phyloP scores from a whole-genome alignment of 2,329 filamentous ascomycete genomes.

The Sporothrix dimorphospora region DNA sequence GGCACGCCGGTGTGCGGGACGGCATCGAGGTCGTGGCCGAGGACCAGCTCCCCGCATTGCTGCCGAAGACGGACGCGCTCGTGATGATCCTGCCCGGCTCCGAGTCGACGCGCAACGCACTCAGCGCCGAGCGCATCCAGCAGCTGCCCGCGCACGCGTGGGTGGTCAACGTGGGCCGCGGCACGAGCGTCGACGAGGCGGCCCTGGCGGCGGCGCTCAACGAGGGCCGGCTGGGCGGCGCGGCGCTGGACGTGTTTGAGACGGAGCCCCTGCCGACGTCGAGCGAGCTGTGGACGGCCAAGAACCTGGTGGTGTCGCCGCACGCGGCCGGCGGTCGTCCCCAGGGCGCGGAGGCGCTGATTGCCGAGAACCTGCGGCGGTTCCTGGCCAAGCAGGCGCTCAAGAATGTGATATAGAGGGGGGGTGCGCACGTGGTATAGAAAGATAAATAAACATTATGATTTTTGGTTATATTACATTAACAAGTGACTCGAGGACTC shows the following conservation, averaged over 20 bases:
- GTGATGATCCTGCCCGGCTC: slow-evolving; percentile 54
- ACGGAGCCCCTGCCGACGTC: slow-evolving; percentile 48
- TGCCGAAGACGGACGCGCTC: slow-evolving; percentile 50
- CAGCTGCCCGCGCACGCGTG: slow-evolving; percentile 46
- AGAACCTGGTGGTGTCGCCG: slow-evolving; percentile 36
- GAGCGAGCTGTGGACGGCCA: slow-evolving; percentile 40
- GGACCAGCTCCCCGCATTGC: slow-evolving; percentile 44
- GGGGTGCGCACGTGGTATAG: no score
- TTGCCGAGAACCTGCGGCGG: slow-evolving; percentile 62
- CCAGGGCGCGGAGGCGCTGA: slow-evolving; percentile 61
- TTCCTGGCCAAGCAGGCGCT: slow-evolving; percentile 62
- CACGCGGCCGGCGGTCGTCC: slow-evolving; percentile 60
- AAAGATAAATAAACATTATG: not conserved
- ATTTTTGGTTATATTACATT: not conserved
- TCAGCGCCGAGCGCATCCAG: slow-evolving; percentile 46
- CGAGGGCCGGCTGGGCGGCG: slow-evolving; percentile 49
- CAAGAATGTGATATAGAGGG: slow-evolving; percentile 50
- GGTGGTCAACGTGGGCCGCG: slow-evolving; percentile 54
- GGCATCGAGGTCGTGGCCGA: slow-evolving; percentile 49
- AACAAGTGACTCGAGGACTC: no score
- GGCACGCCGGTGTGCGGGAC: slow-evolving; percentile 57
- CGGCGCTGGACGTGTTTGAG: slow-evolving; percentile 54
- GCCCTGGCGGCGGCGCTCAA: slow-evolving; percentile 52
- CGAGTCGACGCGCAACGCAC: slow-evolving; percentile 45
- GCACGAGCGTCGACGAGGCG: slow-evolving; percentile 54